phyloP scores from a whole-genome alignment of 139 green algal species.

The Chlamydomonas asymmetrica region DNA sequence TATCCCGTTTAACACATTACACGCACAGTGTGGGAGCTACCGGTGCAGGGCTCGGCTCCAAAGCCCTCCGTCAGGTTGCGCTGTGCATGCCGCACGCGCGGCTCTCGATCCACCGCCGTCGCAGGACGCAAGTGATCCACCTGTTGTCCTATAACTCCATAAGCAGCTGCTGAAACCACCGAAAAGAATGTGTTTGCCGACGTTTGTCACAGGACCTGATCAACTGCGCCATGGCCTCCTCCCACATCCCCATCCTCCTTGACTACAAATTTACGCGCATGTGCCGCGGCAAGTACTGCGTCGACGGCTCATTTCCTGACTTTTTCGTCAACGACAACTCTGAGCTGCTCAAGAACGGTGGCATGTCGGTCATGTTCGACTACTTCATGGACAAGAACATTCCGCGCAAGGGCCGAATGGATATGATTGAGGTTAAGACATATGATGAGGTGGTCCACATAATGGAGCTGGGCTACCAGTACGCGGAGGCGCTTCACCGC shows the following conservation, averaged over 20 bases:
- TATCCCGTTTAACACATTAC: no score
- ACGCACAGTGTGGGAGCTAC: no score
- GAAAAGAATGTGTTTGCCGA: neutral
- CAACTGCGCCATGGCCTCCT: slow-evolving; percentile 46
- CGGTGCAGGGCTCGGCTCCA: no score
- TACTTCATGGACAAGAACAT: slow-evolving; percentile 40
- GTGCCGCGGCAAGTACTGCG: slow-evolving; percentile 38
- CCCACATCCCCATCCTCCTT: slow-evolving; percentile 54
- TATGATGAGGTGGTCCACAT: slow-evolving; percentile 47
- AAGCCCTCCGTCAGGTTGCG: no score
- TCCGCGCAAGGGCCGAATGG: slow-evolving; percentile 44
- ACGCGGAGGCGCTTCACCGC: slow-evolving; percentile 27
- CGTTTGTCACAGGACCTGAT: slow-evolving; percentile 55
- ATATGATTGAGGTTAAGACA: slow-evolving; percentile 57
- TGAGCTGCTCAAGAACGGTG: slow-evolving; percentile 42
- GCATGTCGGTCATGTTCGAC: slow-evolving; percentile 44
- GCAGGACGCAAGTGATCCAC: no score
- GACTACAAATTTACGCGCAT: slow-evolving; percentile 45
- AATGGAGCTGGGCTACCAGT: slow-evolving; percentile 47
- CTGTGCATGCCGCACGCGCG: no score
- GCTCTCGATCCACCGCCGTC: no score
- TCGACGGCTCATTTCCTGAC: slow-evolving; percentile 62
- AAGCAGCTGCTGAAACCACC: no score
- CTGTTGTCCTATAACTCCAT: no score
- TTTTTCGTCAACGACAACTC: slow-evolving; percentile 48